Evolutionary conservation across 179 eudicot species (phyloP), one percentile per base, ranked within the genome.

Genomic region (Camellia oleifera): DNA sequence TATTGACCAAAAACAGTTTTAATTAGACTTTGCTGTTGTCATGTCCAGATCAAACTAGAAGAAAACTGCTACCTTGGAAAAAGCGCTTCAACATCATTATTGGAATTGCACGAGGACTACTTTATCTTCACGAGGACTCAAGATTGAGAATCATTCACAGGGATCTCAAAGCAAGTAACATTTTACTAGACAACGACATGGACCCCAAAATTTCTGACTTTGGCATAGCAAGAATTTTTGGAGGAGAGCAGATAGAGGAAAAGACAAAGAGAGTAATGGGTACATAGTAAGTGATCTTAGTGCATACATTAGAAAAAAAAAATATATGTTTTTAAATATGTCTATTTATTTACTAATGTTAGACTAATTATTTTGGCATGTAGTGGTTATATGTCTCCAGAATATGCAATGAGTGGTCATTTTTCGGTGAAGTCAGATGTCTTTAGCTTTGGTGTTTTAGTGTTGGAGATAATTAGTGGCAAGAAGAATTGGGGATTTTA

Each of bases 361-460:
- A 20, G 20, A 4, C 12, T 8, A 18, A 45, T 32, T 42, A 7
- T 40, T 46, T 2, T 69, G 63, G 45, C n/a, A 46, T 72, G 81
- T 77, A 89, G 91, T 75, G 90, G 91, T 5, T 88, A 87, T 63
- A 87, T 88, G 88, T 83, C 92, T 74, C 91, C 90, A 0, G 91
- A 88, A 70, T 88, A 90, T 85, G 92, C 88, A 53, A 84, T 88
- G 66, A 85, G 81, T 60, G 75, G 92, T 12, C 79, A 69, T 0
- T 88, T 86, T 79, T 89, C 91, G 0, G 82, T 82, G 53, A 89
- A 89, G 61, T 89, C 92, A 56, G 88, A 90, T 70, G 86, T 88
- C 2, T 85, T 77, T 71, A 85, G 90, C 74, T 87, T 85, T 26
- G 92, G 92, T 20, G 91, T 90, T 20, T 56, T 90, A 45, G 75